Evolutionary conservation across 2,329 filamentous ascomycete species (phyloP), one percentile per base, ranked within the genome.

Genomic region (Penicillium frequentans): DNA sequence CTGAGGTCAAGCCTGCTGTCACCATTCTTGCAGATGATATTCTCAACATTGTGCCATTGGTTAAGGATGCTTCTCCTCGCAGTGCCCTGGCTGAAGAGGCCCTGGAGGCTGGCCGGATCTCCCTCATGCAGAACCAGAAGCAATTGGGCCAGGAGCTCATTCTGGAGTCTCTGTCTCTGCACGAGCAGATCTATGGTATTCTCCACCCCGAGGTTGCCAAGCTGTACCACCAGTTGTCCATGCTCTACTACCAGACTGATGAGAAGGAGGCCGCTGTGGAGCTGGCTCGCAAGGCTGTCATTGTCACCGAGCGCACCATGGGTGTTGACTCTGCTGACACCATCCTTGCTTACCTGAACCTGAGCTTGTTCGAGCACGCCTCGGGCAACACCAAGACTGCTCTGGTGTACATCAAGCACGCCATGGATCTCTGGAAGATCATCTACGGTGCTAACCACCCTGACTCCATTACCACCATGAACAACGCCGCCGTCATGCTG

Each of bases 131-230:
- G 73, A 89, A 91, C 72, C 92, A 99, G 80, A 93, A 90, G 79
- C 95, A 97, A 77, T 86, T 99, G 46, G 95, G 95, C 42, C 93
- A 97, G 76, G 95, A 99, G 75, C 84, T 99, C 55, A 84, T 99
- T 29, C 81, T 98, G n/a, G 95, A 99, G 76, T 97, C 93, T 37
- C 80, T 99, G 59, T 96, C 95, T 46, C 81, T 99, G 44, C 93
- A 99, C 70, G 95, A 99, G 81, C 95, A 99, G 76, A 98, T 99
- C 65, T 99, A 99, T 70, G 95, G 95, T 59, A 96, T 98, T 56
- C 83, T 99, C 26, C 95, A 99, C 73, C 93, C 95, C 1, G 95
- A 99, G 77, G 93, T 98, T 58, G 95, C 93, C 47, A 88, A 93
- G 62, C 90, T 96, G 27, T 99, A 99, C 81, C 93, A 96, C 76